Evolutionary conservation across 345 rosid species (phyloP), one percentile per base, ranked within the genome.

Genomic region (Citrus sinensis): DNA sequence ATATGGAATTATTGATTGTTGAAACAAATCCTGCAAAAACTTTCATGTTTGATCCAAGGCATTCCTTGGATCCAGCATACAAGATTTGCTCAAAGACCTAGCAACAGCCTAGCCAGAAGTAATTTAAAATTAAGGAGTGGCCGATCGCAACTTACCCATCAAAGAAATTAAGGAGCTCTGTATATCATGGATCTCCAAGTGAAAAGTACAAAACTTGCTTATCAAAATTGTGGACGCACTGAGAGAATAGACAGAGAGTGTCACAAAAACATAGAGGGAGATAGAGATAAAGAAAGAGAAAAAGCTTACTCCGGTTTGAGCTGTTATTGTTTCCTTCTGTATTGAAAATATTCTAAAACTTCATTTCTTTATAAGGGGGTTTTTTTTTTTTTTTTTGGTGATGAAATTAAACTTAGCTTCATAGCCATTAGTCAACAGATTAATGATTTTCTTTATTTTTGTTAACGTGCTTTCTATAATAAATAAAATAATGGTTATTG

Each of bases 401-500:
- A 3, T 13, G 51, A 46, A 4, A 46, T 46, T 46, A 13, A 46
- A 46, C 51, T 46, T 46, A 46, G 51, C 51, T 46, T 46, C 4
- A 42, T 42, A 10, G 30, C 29, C 60, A 29, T 63, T 22, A 20
- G 39, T 63, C 69, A 63, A 32, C 32, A 62, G 49, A 51, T 78
- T 84, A 71, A 70, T 80, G 75, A 78, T 70, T 39, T 77, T 80
- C 79, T 79, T 58, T 14, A 55, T 46, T 46, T 46, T 11, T 46
- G 14, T 46, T 46, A 46, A 46, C 51, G 5, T 13, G 17, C 17
- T 13, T 2, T 46, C 14, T 46, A 3, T 46, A 46, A 75, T 22
- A 56, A 34, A 80, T 39, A 27, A 30, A 59, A 66, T 39, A 65
- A 32, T 76, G 55, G 34, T 76, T 71, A 61, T 69, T 22, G 82